phyloP scores from a whole-genome alignment of 2,329 filamentous ascomycete species.

The Paraphaeosphaeria sporulosa region DNA sequence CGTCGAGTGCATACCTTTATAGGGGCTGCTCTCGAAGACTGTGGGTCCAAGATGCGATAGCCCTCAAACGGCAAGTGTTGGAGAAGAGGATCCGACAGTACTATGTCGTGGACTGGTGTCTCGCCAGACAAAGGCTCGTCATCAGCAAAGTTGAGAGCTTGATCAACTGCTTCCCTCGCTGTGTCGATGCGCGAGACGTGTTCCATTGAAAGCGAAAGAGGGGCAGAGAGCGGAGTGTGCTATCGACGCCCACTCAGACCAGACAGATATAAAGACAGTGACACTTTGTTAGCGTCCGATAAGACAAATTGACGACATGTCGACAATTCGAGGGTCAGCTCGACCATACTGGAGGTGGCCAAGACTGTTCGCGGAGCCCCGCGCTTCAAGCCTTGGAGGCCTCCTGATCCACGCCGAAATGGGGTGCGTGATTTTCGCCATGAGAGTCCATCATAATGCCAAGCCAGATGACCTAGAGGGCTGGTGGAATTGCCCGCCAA shows the following conservation, averaged over 20 bases:
- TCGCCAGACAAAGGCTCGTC: neutral
- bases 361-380: neutral
- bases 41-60: constrained; percentile 4
- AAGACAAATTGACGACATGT: neutral
- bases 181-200: neutral
- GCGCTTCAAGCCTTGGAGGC: neutral
- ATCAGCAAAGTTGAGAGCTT: neutral
- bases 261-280: neutral
- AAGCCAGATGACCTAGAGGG: neutral
- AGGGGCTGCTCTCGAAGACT: neutral
- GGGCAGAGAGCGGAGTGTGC: neutral
- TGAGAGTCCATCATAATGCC: neutral
- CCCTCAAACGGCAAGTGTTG: neutral
- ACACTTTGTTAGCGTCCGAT: neutral
- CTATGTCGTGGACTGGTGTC: neutral
- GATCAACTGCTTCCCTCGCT: neutral
- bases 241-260: neutral
- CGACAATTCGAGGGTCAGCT: neutral
- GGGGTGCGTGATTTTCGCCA: neutral
- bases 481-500: neutral
- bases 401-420: constrained; percentile 2
- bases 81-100: neutral
- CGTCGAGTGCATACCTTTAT: neutral
- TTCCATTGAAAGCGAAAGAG: neutral
- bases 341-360: neutral